Base-by-base conservation (phyloP, 768 basidiomycete genomes). In the Cubamyces lactineus region DNA sequence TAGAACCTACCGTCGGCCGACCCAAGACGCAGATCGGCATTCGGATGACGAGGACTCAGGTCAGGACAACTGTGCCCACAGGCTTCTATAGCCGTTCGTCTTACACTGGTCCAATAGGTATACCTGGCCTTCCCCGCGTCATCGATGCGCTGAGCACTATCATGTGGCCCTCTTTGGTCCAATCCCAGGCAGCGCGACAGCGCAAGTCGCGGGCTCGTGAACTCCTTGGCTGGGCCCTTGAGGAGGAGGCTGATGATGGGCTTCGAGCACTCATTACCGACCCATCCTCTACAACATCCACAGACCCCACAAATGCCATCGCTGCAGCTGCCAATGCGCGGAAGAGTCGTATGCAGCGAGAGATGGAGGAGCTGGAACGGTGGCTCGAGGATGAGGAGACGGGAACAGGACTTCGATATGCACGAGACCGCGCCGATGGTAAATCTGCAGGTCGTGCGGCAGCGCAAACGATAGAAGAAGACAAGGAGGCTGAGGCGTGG, bases 131-230 rank as follows among this genome's bases (percentile, higher is more conserved):
- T 38, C 82, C 84, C 30, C 85, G 92, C 24, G 85, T 92, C 8
- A 67, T 91, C 19, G 91, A 92, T 69, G 89, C 92, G 12, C 76
- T 94, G 46, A 88, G 90, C 72, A 92, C 92, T 0, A 85, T 94
- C 67, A 92, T 94, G 87, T 94, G 92, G 92, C 88, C 92, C 4
- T 88, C 88, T 0, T 87, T 94, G 84, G 74, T 83, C 50, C 76
- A 82, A 23, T 74, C 70, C 34, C 69, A 69, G n/a, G 49, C 69
- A 6, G 75, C 71, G 48, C 42, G 56, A 30, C 59, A 67, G 21
- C 70, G 67, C 34, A 70, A 71, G 53, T 75, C 70, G 55, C 72
- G 74, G 12, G 71, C 72, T 19, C 72, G 70, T 24, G 74, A 71
- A 23, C 70, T 77, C 51, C 71, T 80, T 46, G 79, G 78, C 56